Base-by-base conservation (phyloP, 257 asterid species). In the Ligustrum vulgare region DNA sequence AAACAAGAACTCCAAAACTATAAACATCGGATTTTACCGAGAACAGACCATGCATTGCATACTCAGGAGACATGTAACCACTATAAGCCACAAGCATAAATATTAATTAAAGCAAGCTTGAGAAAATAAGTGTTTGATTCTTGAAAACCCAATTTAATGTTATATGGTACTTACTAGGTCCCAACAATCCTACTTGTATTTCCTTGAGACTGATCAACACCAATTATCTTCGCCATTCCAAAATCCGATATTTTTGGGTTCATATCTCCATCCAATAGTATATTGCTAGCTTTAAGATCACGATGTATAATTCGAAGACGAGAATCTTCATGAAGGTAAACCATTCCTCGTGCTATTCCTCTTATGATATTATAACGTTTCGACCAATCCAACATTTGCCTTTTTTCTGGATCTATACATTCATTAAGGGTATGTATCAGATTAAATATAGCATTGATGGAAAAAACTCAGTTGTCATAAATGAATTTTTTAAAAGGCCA, bases 291-390 rank as follows among this genome's bases (percentile, higher is more conserved):
- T 79, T 81, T 84, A 63, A 84, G 82, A 67, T 81, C 82, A 5
- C 82, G 82, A 33, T 84, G 86, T n/a, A 84, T 72, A 69, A 84
- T 79, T 13, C 34, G 75, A 9, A 84, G 78, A 13, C 80, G 71
- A 32, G 86, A 79, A 51, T 84, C 85, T 47, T 84, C 88, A 39
- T 81, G 88, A 9, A 84, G 79, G 15, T 81, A 84, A 22, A 79
- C 58, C 34, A 84, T 47, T 23, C 88, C 84, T 54, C 45, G 73
- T 0, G 80, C 82, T 5, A 77, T 37, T 66, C 79, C 80, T 41
- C 41, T 56, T 34, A 84, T 75, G 15, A 81, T 84, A 47, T 79
- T 74, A 32, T 56, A 75, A 3, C 43, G 75, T n/a, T 58, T 79
- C 43, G 71, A 60, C 88, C 88, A 84, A 41, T 81, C 60, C 63